phyloP scores from a whole-genome alignment of 371 early-diverging fungal genomes.

The Saksenaea oblongispora region DNA sequence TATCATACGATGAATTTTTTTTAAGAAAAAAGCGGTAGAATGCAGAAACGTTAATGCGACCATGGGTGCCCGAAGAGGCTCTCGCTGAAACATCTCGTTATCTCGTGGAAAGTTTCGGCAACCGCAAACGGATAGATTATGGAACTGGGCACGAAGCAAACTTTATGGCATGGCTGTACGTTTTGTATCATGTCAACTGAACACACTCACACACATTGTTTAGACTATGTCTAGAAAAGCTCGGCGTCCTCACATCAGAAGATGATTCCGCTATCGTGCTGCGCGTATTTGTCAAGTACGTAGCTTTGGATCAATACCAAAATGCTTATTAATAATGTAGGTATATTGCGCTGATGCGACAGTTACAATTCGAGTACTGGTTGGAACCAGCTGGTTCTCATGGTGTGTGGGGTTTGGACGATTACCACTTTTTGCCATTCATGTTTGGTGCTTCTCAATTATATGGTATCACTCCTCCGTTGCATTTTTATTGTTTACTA shows the following conservation, averaged over 20 bases:
- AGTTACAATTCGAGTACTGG: slow-evolving; percentile 91
- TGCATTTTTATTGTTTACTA: background rate
- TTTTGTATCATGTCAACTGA: background rate
- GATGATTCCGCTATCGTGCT: slow-evolving; percentile 80
- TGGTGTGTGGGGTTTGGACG: slow-evolving; percentile 99
- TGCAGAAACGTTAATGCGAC: slow-evolving; percentile 15
- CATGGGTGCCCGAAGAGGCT: slow-evolving; percentile 35
- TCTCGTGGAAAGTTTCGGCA: slow-evolving; percentile 91
- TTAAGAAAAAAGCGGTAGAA: slow-evolving; percentile 9
- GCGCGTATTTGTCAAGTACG: slow-evolving; percentile 77
- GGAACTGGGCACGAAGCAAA: slow-evolving; percentile 99
- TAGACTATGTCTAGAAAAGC: slow-evolving; percentile 79
- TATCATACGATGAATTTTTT: too few species aligned
- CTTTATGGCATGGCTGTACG: slow-evolving; percentile 91
- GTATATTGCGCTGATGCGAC: slow-evolving; percentile 89
- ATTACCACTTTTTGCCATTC: slow-evolving; percentile 98
- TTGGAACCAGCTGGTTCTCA: slow-evolving; percentile 99
- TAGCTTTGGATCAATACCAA: slow-evolving; percentile 1
- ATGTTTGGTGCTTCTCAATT: slow-evolving; percentile 94
- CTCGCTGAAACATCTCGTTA: slow-evolving; percentile 80
- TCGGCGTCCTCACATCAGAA: slow-evolving; percentile 59
- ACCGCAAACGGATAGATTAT: slow-evolving; percentile 96
- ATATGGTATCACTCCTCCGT: slow-evolving; percentile 49
- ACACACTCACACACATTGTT: background rate
- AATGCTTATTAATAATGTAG: slow-evolving; percentile 21